Evolutionary conservation across 176 grass and related monocot species (phyloP), one percentile per base, ranked within the genome.

Genomic region (Avena insularis): DNA sequence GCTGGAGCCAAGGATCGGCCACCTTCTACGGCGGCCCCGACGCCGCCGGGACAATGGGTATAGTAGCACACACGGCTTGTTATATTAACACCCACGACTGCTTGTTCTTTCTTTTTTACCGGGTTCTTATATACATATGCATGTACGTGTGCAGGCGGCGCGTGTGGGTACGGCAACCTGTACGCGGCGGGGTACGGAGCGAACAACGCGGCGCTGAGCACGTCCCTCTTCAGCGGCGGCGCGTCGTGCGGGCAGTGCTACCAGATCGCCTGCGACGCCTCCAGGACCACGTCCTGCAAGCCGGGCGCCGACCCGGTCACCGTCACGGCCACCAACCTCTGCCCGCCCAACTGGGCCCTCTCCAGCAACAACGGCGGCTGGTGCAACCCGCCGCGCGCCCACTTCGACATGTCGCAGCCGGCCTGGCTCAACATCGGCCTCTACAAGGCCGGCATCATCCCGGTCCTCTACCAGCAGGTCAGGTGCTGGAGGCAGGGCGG

Each of bases 181-280:
- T 94, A 90, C 90, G 17, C 35, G 45, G 17, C 85, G 1, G 92
- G 95, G 63, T 97, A 97, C 75, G 95, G 95, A 15, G 84, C 88
- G 60, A 79, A 88, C 88, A 97, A 78, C 1, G 92, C 89, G 51
- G 95, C 95, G 45, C 86, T 97, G 60, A 97, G 95, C 85, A 73
- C 90, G 48, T 84, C 51, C 33, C 72, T 97, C 53, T 97, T 89
- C 80, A 92, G 92, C 61, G 76, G 87, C 61, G 92, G 95, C 19
- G 75, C 68, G 79, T 78, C 92, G 82, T 97, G 95, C 74, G 95
- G 95, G 49, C 56, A 92, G 83, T 97, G 95, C 84, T 97, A 92
- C 59, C 21, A 35, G 74, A 91, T 97, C 46, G 77, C 20, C 64
- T 97, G 95, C 78, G 89, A 95, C 85, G 0, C 4, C 10, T 10